Base-by-base conservation (phyloP, 2,329 filamentous ascomycete species). In the Rhynchosporium agropyri region DNA sequence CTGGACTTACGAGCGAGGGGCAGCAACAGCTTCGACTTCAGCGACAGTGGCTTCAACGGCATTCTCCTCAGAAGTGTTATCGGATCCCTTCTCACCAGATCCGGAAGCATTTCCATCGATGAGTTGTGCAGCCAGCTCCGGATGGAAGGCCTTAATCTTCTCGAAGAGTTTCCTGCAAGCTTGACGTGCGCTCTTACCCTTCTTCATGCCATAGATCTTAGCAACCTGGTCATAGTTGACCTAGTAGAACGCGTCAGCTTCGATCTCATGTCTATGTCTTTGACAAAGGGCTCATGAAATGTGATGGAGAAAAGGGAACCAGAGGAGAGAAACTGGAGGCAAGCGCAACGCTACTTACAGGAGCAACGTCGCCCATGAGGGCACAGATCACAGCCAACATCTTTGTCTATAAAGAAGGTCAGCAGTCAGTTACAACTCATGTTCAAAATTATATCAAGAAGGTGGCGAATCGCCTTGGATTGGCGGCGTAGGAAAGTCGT, bases 171-270 rank as follows among this genome's bases (percentile, higher is more conserved):
- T 67, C 49, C 70, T 71, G 38, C 63, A 63, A 9, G 64, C 40
- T 3, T 58, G 2, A 1, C 62, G 58, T 63, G 78, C 78, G 62
- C 77, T 79, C 55, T 77, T 78, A 57, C 72, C 76, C 55, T 78
- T 75, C 63, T 79, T 79, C 59, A 80, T 74, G 3, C 72, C 73
- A 13, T 78, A 65, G 12, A 71, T 67, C 2, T 48, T 8, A 4
- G 78, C 79, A 46, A 81, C 75, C 1, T 71, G 67, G 15, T 76
- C 71, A 73, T 76, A 81, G 69, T 81, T 71, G 33, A 79, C 74
- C 69, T 71, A 20, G 8, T 8, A 31, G 1, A 12, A 4, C 2
- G 13, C 26, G 20, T 54, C 7, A 54, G 51, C 51, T 20, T 1
- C 20, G 20, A 20, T 20, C 20, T 20, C 20, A 20, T 20, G 20